These are phyloP conservation scores for Serendipita vermifera DNA, from an alignment of 768 basidiomycete genomes.

Conservation along the genomic window DNA sequence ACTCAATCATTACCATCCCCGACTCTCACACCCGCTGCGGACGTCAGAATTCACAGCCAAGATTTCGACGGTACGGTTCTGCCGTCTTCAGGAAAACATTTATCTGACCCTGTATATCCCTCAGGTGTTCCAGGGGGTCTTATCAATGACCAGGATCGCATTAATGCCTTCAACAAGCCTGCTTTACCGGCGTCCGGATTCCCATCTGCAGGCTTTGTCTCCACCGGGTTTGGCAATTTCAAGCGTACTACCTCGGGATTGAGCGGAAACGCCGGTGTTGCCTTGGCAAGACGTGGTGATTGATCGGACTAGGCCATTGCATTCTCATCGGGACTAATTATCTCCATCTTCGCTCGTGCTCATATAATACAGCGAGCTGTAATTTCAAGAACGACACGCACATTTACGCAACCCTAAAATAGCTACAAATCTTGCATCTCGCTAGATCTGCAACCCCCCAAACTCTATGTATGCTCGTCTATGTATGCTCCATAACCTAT, in stretches of 20 bases:
- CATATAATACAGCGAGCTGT: too few relatives aligned
- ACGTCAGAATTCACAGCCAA: not conserved
- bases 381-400: too few relatives aligned
- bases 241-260: not conserved
- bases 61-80: not conserved
- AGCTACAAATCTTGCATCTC: too few relatives aligned
- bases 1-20: not conserved
- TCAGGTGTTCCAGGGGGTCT: conserved; percentile 1
- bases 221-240: not conserved
- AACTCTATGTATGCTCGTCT: too few relatives aligned
- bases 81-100: not conserved
- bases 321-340: too few relatives aligned
- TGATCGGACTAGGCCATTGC: too few relatives aligned
- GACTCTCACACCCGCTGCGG: not conserved
- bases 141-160: not conserved
- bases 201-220: not conserved
- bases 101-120: not conserved
- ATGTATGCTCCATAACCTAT: too few relatives aligned
- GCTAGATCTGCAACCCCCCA: too few relatives aligned
- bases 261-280: not conserved
- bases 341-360: too few relatives aligned
- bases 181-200: not conserved
- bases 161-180: not conserved
- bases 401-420: too few relatives aligned
- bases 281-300: not conserved